These are phyloP conservation scores for Metschnikowia cerradonensis DNA, from an alignment of 805 yeast genomes.

Conservation along the genomic window DNA sequence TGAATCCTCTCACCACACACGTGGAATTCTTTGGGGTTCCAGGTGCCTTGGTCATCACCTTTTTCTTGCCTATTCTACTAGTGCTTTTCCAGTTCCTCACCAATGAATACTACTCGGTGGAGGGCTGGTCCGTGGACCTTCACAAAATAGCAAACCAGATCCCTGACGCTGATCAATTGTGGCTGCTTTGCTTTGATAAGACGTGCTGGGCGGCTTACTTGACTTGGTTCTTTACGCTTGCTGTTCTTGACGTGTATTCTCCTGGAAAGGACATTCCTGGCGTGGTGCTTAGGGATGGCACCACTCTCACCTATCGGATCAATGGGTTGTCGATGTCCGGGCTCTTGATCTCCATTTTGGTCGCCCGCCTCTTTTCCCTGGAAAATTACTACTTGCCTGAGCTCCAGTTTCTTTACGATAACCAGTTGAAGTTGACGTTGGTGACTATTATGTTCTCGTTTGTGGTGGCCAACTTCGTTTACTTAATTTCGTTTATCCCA, in stretches of 20 bases:
- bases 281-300: constrained; percentile 70
- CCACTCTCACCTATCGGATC: constrained; percentile 66
- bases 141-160: constrained; percentile 33
- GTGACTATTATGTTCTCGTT: constrained; percentile 64
- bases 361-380: constrained; percentile 45
- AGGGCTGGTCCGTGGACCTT: constrained; percentile 46
- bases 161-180: constrained; percentile 24
- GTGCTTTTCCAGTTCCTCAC: constrained; percentile 55
- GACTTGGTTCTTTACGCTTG: constrained; percentile 68
- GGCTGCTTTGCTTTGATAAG: constrained; percentile 36
- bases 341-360: constrained; percentile 34
- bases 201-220: constrained; percentile 62
- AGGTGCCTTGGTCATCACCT: constrained; percentile 67
- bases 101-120: constrained; percentile 54
- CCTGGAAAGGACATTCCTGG: constrained; percentile 63
- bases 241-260: constrained; percentile 63
- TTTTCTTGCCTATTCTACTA: constrained; percentile 64
- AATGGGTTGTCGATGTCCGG: constrained; percentile 66
- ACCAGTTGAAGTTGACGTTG: constrained; percentile 61
- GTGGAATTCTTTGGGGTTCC: constrained; percentile 74
- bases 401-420: constrained; percentile 66
- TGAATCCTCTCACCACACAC: constrained; percentile 71
- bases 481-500: constrained; percentile 64
- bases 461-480: constrained; percentile 59
- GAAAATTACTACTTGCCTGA: constrained; percentile 69